phyloP scores from a whole-genome alignment of 2,329 filamentous ascomycete species.

The Nigrograna mackinnonii region DNA sequence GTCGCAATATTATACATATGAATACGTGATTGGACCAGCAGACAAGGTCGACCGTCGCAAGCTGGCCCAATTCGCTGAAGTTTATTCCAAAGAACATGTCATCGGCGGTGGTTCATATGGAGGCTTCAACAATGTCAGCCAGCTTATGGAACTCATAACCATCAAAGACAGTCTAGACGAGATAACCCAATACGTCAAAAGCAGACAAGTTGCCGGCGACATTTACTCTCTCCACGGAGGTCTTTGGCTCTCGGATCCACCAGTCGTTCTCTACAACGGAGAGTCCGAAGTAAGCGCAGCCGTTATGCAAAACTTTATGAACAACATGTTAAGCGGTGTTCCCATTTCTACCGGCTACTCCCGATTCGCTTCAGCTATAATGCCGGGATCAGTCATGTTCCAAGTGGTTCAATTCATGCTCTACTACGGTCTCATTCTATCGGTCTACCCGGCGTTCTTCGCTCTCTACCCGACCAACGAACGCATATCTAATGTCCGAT shows the following conservation, averaged over 20 bases:
- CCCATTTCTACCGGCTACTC: conserved; percentile 20
- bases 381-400: conserved; percentile 36
- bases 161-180: no score
- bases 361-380: conserved; percentile 12
- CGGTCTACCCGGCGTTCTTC: conserved; percentile 81
- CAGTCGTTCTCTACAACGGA: conserved; percentile 16
- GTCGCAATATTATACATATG: no score
- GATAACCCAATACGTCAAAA: neutral
- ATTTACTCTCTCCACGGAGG: conserved; percentile 11
- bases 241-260: conserved; percentile 20
- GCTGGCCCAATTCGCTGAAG: conserved; percentile 16
- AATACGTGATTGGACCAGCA: conserved; percentile 19
- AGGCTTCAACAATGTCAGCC: no score
- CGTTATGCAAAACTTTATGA: conserved; percentile 21
- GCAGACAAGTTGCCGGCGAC: neutral
- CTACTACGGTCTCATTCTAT: conserved; percentile 79
- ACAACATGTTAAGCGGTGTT: conserved; percentile 17
- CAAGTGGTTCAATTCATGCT: conserved; percentile 59
- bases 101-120: no score
- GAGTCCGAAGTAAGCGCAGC: conserved; percentile 43
- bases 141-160: no score
- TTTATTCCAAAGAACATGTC: no score
- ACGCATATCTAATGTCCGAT: conserved; percentile 74
- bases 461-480: conserved; percentile 83
- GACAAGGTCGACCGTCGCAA: conserved; percentile 13